These are phyloP conservation scores for Claviceps purpurea DNA, from an alignment of 2,329 filamentous ascomycete genomes.

Conservation along the genomic window DNA sequence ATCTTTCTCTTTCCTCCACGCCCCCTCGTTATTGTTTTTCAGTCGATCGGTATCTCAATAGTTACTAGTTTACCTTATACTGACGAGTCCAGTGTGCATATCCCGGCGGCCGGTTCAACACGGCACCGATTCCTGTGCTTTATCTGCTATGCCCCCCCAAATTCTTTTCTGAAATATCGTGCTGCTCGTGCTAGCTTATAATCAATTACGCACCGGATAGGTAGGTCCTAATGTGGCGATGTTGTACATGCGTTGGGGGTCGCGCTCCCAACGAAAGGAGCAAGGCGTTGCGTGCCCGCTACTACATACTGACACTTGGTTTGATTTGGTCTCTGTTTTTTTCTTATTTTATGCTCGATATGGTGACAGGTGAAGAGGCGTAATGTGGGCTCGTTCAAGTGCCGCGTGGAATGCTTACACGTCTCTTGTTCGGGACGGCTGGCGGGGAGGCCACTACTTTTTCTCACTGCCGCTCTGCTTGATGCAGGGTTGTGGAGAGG, in stretches of 20 bases:
- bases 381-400: not conserved
- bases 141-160: too few species aligned
- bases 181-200: too few species aligned
- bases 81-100: too few species aligned
- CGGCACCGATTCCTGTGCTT: too few species aligned
- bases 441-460: slow-evolving; percentile 20
- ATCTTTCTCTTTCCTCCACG: too few species aligned
- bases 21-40: too few species aligned
- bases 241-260: too few species aligned
- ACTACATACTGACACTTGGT: not conserved
- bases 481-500: slow-evolving; percentile 36
- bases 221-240: not conserved
- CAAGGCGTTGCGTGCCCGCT: not conserved
- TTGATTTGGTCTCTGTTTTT: not conserved
- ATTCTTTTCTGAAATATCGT: too few species aligned
- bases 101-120: too few species aligned
- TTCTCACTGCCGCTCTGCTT: slow-evolving; percentile 40
- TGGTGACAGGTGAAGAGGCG: not conserved
- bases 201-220: not conserved
- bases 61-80: too few species aligned
- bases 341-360: too few species aligned
- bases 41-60: too few species aligned
- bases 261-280: not conserved
- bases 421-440: not conserved
- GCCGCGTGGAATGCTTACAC: not conserved